Evolutionary conservation across 225 moss, liverwort and hornwort genomes (phyloP), one percentile per base, ranked within the genome.

Genomic region (Antitrichia curtipendula): DNA sequence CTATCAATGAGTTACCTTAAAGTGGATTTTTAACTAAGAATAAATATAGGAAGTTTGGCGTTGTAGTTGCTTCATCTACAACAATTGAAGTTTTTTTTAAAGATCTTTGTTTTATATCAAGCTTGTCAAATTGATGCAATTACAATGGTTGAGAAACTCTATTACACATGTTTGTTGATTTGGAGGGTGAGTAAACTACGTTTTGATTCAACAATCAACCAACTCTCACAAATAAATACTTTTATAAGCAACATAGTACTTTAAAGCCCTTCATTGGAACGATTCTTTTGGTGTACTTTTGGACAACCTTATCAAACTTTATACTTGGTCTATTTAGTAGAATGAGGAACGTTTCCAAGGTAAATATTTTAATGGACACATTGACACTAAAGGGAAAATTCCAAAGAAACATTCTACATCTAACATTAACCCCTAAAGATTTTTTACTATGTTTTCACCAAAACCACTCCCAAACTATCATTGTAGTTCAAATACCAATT

Each of bases 191-290:
- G 0, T 29, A 31, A 47, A 31, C 10, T 29, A 45, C 4, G 45
- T 45, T 28, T 25, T 1, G 3, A 40, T 41, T 70, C 15, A 70
- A 15, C 5, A 16, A 43, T 16, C 31, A 73, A 31, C 47, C 11
- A 47, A 7, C 5, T 28, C 28, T 72, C 2, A 72, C 9, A 27
- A 28, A 16, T 1, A 72, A 28, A 3, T 25, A 27, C 3, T 29
- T 47, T 49, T 1, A 0, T 2, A 31, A 47, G 4, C 31, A 47
- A 49, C 0, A 0, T 0, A 11, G 1, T 31, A 0, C 7, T 73
- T 47, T 73, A 6, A 73, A 2, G 10, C 6, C 31, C 49, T 74
- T 49, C 74, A 49, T 49, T 1, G 7, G 1, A 4, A 32, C 32
- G 31, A 19, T 19, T 11, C 2, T 18, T 43, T 3, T 74, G 7